Conservation (phyloP, 805 yeast species). For the Barnettozyma sp. region DNA sequence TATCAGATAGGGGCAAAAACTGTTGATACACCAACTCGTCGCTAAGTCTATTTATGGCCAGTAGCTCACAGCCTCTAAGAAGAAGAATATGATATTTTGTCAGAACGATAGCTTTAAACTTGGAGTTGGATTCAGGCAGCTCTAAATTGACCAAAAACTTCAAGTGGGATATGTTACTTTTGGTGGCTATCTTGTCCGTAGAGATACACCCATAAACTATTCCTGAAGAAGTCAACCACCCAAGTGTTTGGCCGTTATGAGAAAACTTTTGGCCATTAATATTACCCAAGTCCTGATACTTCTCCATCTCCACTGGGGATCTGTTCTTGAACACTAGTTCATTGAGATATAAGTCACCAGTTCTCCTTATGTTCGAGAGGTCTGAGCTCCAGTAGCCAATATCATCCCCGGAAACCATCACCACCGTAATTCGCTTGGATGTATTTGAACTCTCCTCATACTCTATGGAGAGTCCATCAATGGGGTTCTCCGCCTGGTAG, state of each 20-base stretch:
- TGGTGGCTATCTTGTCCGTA: conserved; percentile 16
- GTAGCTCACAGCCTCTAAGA: conserved; percentile 35
- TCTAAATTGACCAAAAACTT: conserved; percentile 36
- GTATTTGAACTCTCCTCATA: conserved; percentile 10
- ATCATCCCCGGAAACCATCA: conserved; percentile 27
- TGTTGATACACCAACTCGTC: conserved; percentile 40
- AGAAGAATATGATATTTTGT: conserved; percentile 50
- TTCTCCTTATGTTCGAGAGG: conserved; percentile 11
- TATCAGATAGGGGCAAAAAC: conserved; percentile 29
- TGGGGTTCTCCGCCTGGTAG: conserved; percentile 22
- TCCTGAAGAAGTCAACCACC: conserved; percentile 44
- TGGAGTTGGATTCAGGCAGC: conserved; percentile 29
- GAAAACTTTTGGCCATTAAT: conserved; percentile 29
- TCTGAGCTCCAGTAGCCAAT: conserved; percentile 24
- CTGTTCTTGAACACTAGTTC: conserved; percentile 16
- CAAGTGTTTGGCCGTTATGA: conserved; percentile 27
- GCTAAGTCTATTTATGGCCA: conserved; percentile 46
- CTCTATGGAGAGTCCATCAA: conserved; percentile 25
- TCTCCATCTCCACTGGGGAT: conserved; percentile 30
- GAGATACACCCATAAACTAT: conserved; percentile 35
- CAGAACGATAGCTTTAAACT: conserved; percentile 36
- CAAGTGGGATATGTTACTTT: conserved; percentile 26
- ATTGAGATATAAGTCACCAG: conserved; percentile 17
- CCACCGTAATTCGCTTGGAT: conserved; percentile 10
- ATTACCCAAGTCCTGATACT: conserved; percentile 30